Percentiles rank a stretch among this genome's conserved stretches.
Evolutionary conservation across 2,329 filamentous ascomycete genomes (phyloP).

Genomic region (Arthroderma sp.): DNA sequence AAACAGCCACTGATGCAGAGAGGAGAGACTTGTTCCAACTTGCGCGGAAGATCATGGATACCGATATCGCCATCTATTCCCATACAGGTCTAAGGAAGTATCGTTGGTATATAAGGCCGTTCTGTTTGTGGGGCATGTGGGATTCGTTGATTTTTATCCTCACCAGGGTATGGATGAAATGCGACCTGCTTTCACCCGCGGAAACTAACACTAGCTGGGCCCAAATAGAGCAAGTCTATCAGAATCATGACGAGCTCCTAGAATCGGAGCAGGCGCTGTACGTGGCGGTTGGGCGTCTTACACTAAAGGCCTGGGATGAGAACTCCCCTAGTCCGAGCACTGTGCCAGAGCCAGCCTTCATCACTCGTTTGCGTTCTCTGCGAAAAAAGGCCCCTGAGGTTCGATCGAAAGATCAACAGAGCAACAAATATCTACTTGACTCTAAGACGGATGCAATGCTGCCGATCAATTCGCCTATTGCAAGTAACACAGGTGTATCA

Average conservation of each 20-base stretch:
- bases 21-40: slow-evolving; percentile 17
- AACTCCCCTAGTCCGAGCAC: neutral
- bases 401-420: too few relatives aligned
- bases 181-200: slow-evolving; percentile 10
- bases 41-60: slow-evolving; percentile 27
- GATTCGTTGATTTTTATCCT: slow-evolving; percentile 23
- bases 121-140: slow-evolving; percentile 24
- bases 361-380: neutral
- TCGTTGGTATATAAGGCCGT: slow-evolving; percentile 21
- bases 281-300: slow-evolving; percentile 18
- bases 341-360: neutral
- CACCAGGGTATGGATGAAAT: slow-evolving; percentile 14
- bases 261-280: slow-evolving; percentile 17
- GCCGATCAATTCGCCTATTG: too few relatives aligned
- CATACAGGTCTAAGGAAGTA: slow-evolving; percentile 15
- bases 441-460: too few relatives aligned
- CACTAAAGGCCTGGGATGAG: slow-evolving; percentile 23
- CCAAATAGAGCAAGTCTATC: slow-evolving; percentile 16
- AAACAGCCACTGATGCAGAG: slow-evolving; percentile 14
- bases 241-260: slow-evolving; percentile 19
- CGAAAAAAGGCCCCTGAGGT: too few relatives aligned
- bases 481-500: too few relatives aligned
- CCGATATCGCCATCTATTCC: slow-evolving; percentile 20
- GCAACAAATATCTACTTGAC: too few relatives aligned
- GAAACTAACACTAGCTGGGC: slow-evolving; percentile 13